phyloP scores from a whole-genome alignment of 2,329 filamentous ascomycete genomes.

The Botrytis aclada region DNA sequence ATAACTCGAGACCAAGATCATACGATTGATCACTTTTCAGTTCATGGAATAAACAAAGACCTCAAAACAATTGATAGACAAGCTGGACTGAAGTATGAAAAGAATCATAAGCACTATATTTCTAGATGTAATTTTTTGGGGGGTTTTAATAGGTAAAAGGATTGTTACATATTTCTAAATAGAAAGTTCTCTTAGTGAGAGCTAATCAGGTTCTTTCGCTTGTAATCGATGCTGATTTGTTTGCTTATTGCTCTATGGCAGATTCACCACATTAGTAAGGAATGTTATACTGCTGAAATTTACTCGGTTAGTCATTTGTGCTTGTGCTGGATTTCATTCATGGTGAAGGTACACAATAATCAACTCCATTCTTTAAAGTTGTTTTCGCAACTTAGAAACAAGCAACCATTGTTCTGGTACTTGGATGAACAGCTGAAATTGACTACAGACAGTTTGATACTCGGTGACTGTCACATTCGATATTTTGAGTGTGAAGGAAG shows the following conservation, averaged over 20 bases:
- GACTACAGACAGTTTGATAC: neutral
- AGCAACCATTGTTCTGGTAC: neutral
- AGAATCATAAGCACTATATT: neutral
- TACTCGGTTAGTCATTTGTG: neutral
- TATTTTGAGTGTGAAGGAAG: neutral
- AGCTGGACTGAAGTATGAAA: neutral
- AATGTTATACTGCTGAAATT: neutral
- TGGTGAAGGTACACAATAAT: neutral
- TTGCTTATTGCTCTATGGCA: fast-evolving
- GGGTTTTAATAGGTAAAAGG: neutral
- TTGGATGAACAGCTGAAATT: neutral
- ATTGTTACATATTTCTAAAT: neutral
- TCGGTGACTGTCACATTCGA: neutral
- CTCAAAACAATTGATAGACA: neutral
- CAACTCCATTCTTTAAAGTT: neutral
- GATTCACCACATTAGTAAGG: neutral
- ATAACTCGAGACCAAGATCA: neutral
- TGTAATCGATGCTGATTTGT: fast-evolving
- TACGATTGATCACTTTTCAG: fast-evolving
- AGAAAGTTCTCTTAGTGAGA: neutral
- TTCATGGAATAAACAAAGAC: neutral
- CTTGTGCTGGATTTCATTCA: neutral
- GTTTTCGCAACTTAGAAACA: fast-evolving
- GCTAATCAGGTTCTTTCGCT: fast-evolving
- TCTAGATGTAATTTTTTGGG: neutral